Evolutionary conservation across 2,329 filamentous ascomycete genomes (phyloP), one percentile per base, ranked within the genome.

Genomic region (Penicillium digitatum): DNA sequence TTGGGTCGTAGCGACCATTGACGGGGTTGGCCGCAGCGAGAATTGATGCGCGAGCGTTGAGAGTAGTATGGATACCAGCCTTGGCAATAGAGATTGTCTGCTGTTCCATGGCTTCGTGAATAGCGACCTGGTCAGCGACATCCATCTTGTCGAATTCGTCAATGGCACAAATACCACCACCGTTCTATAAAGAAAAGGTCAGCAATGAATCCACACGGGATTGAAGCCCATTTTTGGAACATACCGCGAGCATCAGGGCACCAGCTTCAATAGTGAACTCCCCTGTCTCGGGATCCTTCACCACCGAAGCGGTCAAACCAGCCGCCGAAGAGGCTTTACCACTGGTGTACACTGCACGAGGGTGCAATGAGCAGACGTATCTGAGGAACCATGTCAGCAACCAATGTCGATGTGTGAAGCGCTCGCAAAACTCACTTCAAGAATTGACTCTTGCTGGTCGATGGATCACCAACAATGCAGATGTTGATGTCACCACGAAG

Each of bases 91-190:
- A 96, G 62, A 99, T 99, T 5, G 94, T 99, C 76, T 99, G 94
- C 79, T 99, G 94, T 83, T 99, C 94, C 94, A 99, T 99, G 56
- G 94, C 94, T 84, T 99, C 94, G 82, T 99, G 94, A 68, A 99
- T 99, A 62, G 94, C 94, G 52, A 99, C 94, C 77, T 99, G 94
- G 72, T 99, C 94, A 49, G 79, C 86, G 59, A 99, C 89, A 68
- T 99, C 94, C 94, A 99, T 99, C 79, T 99, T 99, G 83, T 99
- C 94, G 66, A 99, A 99, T 72, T 99, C 94, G 70, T 99, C 94
- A 71, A 99, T 99, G 56, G 91, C 92, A 74, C 94, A 99, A 66
- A 97, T 95, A 51, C 94, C 94, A 63, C 96, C 96, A 68, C 97
- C 84, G 38, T 76, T 76, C 72, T 75, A 48, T 1, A 38, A n/a